Evolutionary conservation across 768 basidiomycete genomes (phyloP), one percentile per base, ranked within the genome.

Genomic region (Podaxis sp.): DNA sequence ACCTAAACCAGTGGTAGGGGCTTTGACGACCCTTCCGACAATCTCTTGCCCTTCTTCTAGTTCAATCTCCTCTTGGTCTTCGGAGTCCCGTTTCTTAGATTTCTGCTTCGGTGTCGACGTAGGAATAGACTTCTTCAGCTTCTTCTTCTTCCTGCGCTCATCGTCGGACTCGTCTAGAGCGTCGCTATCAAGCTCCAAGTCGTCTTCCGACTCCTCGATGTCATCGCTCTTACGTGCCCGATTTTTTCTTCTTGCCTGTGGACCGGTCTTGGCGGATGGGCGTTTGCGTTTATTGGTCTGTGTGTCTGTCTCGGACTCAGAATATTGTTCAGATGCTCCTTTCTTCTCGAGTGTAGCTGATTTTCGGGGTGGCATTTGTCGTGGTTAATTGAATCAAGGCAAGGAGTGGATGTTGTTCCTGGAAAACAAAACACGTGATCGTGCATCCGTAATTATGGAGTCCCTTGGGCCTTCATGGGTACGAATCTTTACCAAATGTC

Each of bases 1-100:
- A 90, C 92, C 91, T 75, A 82, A 82, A n/a, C 94, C 94, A 0
- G 86, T 86, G 66, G 80, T 93, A 0, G 93, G 93, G 12, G 93
- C 94, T 63, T 91, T 79, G 12, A 95, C 85, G 11, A 96, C 88
- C 11, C 75, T 78, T 0, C 94, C 94, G 0, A 91, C 88, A 8
- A 93, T 71, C 70, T 87, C 82, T 67, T 89, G 85, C 0, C 89
- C 88, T 4, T 90, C 86, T 56, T 80, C 78, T 60, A 89, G 71
- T 2, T 82, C 81, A 22, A 76, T 63, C 2, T 80, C 76, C 1
- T 77, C 78, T 15, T 77, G 77, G 11, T 80, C 77, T 12, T 78
- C 78, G 15, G 73, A 73, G 2, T 68, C 71, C 58, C 68, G 70
- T 65, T 61, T 41, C 33, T 49, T 63, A 7, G 46, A 33, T 37